A percentile compares a stretch with the other conserved stretches of the same genome.
phyloP scores from a whole-genome alignment of 2,329 filamentous ascomycete genomes.

The Verticillium isaacii region DNA sequence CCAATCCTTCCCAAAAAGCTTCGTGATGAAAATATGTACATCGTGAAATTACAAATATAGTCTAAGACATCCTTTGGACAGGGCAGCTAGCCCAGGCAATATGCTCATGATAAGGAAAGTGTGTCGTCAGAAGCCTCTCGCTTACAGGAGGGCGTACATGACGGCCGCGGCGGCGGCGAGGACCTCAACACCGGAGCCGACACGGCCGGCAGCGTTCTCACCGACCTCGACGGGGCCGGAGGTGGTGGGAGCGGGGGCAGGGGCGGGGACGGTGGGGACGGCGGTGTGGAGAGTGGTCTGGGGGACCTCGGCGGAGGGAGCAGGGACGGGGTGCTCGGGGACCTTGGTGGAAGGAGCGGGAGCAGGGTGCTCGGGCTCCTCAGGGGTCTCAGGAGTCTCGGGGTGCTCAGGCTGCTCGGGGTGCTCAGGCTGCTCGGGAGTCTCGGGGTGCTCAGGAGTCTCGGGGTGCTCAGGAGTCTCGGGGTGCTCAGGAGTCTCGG shows the following conservation, averaged over 20 bases:
- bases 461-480: not conserved
- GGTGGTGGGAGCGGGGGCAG: not conserved
- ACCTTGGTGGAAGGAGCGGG: not conserved
- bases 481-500: not conserved
- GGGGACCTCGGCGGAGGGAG: not conserved
- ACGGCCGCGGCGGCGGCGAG: slow-evolving; percentile 1
- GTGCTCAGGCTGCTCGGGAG: not conserved
- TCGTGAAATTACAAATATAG: slow-evolving; percentile 3
- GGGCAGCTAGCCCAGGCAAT: not conserved
- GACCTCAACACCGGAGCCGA: slow-evolving; percentile 3
- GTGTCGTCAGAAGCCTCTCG: not conserved
- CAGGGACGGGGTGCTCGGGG: not conserved
- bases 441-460: not conserved
- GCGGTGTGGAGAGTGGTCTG: not conserved
- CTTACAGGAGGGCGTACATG: slow-evolving; percentile 4
- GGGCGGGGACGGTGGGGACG: not conserved
- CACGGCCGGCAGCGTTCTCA: not conserved
- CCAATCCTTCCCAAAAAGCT: not conserved
- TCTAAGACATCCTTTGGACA: not conserved
- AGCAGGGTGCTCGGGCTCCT: not conserved
- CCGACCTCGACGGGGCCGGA: slow-evolving; percentile 1
- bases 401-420: not conserved
- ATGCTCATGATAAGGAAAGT: not conserved
- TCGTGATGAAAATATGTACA: slow-evolving; percentile 1
- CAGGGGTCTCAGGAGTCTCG: not conserved